Evolutionary conservation across 345 rosid genomes (phyloP), one percentile per base, ranked within the genome.

Genomic region (Camelina neglecta): DNA sequence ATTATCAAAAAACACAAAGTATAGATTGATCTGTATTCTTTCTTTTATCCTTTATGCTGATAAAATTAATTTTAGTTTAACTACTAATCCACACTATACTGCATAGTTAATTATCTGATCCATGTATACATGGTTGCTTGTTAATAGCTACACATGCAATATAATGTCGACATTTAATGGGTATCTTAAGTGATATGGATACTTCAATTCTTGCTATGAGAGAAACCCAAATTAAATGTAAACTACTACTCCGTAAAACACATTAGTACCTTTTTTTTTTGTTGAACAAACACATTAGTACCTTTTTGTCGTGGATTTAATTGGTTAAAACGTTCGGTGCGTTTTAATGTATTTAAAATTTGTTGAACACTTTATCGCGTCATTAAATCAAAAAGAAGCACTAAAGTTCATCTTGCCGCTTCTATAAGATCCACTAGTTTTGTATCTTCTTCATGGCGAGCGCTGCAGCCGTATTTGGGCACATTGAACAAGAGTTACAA

Each of bases 361-460:
- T 41, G 44, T 8, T 18, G 65, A 70, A 45, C 66, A 33, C 44
- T 44, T 57, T 20, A 69, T 42, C 65, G 29, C 65, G 44, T 31
- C 45, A 24, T 7, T 26, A 4, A 63, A 63, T 38, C 38, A 15
- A 31, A 69, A 45, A 33, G 15, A 59, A 16, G 24, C 33, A 67
- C 13, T 38, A 18, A 70, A 58, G 47, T 18, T 45, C 65, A 58
- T 70, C 65, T 1, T 57, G 65, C 55, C 33, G 73, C 41, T 56
- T 57, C 44, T 58, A 58, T 12, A 70, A 18, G 74, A 36, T 51
- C 36, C 49, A 67, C 57, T 5, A 67, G 59, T 20, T 36, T 65
- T 47, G 15, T 68, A 10, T 55, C 26, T 26, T 42, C 63, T 26
- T 7, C 60, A 2, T 29, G 38, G 20, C 29, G 36, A 55, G 29